Evolutionary conservation across 2,329 filamentous ascomycete species (phyloP), one percentile per base, ranked within the genome.

Genomic region (Colletotrichum chlorophyti): DNA sequence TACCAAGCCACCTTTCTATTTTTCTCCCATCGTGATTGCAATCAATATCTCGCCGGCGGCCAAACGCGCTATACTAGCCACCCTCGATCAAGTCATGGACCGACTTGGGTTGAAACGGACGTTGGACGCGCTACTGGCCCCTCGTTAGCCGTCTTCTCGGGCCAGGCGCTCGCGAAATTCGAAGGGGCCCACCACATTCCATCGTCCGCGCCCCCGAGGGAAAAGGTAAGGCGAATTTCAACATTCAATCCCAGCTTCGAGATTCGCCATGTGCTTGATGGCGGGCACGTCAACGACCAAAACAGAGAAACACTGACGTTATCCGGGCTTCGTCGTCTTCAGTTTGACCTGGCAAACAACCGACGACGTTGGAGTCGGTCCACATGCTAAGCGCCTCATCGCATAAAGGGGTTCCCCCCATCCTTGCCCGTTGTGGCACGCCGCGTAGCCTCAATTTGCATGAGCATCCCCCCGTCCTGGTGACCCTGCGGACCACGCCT

Each of bases 341-440:
- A 31, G 9, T 19, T 8, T 12, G 15, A 37, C 51, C 32, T 49
- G 29, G 31, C 23, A 17, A 17, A 32, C 23, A 14, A 29, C 23
- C 15, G 32, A 37, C 15, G 32, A 50, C 31, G 51, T 40, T 57
- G 38, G 19, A 50, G 19, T 21, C 14, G 47, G 29, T 32, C 55
- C 55, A 55, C 51, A 17, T 24, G 15, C 55, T 55, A 38, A 37
- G 51, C 55, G 57, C 51, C 57, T 50, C 57, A 34, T 34, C 26
- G 57, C 51, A 60, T 60, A 60, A 60, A 60, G 57, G 51, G 54
- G 55, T 35, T 53, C 34, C 12, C 26, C 10, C 31, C 37, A 60
- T 50, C 57, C 57, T 45, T 55, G 45, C 51, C 24, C 26, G 32
- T 32, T 50, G 29, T 55, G 51, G 50, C 50, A 50, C 51, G 32